Evolutionary conservation across 1,284 basidiomycete genomes (phyloP), one percentile per base, ranked within the genome.

Genomic region (Neotropicomus parvogracilis): DNA sequence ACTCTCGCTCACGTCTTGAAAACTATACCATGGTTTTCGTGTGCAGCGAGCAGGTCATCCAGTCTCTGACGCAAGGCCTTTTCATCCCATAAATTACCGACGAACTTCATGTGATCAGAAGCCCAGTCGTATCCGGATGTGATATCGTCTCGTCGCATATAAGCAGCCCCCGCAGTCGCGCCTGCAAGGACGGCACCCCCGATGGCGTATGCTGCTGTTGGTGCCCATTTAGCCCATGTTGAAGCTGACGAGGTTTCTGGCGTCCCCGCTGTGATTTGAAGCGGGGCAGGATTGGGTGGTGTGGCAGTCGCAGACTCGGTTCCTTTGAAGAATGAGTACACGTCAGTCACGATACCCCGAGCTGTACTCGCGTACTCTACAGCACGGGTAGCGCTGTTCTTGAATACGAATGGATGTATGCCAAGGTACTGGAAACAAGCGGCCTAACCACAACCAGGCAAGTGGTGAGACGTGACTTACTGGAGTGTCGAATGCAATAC

Each of bases 401-500:
- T 94, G 74, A 95, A 90, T 11, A 93, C 83, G 47, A 75, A 74
- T 0, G 94, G 94, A 59, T 97, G 85, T 10, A 97, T 73, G 11
- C 92, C 92, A 21, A 91, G 78, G 65, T 88, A 95, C 89, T 94
- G 50, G 41, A 41, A 39, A 49, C 29, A 20, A 27, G 33, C 8
- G 33, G 14, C 21, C 48, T 28, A 45, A 36, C 24, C 19, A 40
- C n/a, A 19, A 27, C 8, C 13, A 24, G 24, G 37, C 20, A 24
- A 7, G 40, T 48, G 13, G 12, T 28, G 38, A 19, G 45, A 28
- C 49, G 12, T 24, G 40, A 64, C 85, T 59, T 68, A 91, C 91
- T 7, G 93, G 95, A 1, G 95, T 95, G 62, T 97, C 95, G 62
- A 88, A 97, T 1, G 94, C 88, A 49, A 91, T 71, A 53, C 85